These are phyloP conservation scores for Aspergillus ruber DNA, from an alignment of 2,329 filamentous ascomycete species.

Conservation along the genomic window DNA sequence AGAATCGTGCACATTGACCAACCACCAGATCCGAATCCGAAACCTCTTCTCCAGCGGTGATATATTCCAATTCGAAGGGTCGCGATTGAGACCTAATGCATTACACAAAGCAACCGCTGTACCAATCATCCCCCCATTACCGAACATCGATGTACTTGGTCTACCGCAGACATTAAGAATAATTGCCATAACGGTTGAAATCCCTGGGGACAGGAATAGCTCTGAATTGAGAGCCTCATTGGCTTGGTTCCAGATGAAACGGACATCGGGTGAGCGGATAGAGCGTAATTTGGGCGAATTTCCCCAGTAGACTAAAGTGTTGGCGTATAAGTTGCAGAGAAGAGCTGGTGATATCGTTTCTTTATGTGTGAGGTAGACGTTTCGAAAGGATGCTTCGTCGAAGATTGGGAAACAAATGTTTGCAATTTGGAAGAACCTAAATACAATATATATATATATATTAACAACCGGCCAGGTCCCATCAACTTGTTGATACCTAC, in stretches of 20 bases:
- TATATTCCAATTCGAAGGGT: constrained; percentile 50
- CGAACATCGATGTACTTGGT: constrained; percentile 50
- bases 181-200: constrained; percentile 49
- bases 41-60: constrained; percentile 45
- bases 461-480: neutral
- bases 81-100: constrained; percentile 50
- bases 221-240: constrained; percentile 51
- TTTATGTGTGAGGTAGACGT: constrained; percentile 35
- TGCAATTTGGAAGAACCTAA: constrained; percentile 44
- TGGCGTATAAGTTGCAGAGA: constrained; percentile 47
- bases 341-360: constrained; percentile 47
- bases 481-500: constrained; percentile 24
- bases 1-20: constrained; percentile 48
- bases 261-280: constrained; percentile 43
- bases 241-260: constrained; percentile 54
- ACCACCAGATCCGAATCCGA: constrained; percentile 53
- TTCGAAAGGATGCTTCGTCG: constrained; percentile 44
- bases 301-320: constrained; percentile 48
- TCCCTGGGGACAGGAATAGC: constrained; percentile 47
- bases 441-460: neutral
- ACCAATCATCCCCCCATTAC: constrained; percentile 48
- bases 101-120: constrained; percentile 49
- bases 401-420: constrained; percentile 51
- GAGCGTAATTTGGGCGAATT: constrained; percentile 28
- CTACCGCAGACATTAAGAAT: constrained; percentile 51